These are phyloP conservation scores for Plasmodium yoelii DNA, from an alignment of 169 alveolate genomes.

Conservation along the genomic window DNA sequence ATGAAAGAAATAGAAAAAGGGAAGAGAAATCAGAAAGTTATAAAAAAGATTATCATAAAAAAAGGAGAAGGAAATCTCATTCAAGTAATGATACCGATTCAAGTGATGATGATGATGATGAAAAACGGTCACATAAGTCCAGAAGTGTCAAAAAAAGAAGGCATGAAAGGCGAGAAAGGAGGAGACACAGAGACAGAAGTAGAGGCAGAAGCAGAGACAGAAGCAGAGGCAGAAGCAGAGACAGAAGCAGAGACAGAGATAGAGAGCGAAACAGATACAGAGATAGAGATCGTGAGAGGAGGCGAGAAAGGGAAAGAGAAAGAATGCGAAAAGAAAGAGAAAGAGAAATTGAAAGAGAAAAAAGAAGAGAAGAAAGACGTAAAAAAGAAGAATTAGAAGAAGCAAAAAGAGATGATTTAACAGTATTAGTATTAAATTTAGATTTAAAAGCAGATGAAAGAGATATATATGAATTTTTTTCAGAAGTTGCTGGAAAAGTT, in stretches of 20 bases:
- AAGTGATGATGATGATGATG: conserved; percentile 36
- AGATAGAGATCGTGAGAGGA: conserved; percentile 27
- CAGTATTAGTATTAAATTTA: conserved; percentile 95
- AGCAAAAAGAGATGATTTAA: conserved; percentile 97
- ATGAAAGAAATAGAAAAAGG: background rate
- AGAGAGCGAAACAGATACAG: conserved; percentile 29
- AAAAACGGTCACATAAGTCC: conserved; percentile 7
- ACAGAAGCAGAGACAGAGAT: conserved; percentile 19
- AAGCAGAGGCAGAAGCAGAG: conserved; percentile 18
- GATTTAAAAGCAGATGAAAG: conserved; percentile 95
- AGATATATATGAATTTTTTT: conserved; percentile 95
- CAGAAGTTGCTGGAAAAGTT: conserved; percentile 96
- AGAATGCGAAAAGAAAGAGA: conserved; percentile 36
- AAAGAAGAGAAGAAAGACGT: conserved; percentile 84
- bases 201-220: conserved; percentile 12
- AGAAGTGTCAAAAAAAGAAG: conserved; percentile 29
- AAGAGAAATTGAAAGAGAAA: conserved; percentile 78
- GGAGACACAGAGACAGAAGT: conserved; percentile 1
- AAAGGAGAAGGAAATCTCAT: background rate
- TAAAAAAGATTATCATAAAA: background rate
- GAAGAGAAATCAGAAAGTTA: background rate
- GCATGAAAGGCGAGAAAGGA: conserved; percentile 3
- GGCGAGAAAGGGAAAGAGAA: conserved; percentile 37
- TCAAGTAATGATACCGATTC: conserved; percentile 32
- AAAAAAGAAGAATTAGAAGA: conserved; percentile 93